Conservation (phyloP, 805 yeast genomes). For the Danielia reshetovae region DNA sequence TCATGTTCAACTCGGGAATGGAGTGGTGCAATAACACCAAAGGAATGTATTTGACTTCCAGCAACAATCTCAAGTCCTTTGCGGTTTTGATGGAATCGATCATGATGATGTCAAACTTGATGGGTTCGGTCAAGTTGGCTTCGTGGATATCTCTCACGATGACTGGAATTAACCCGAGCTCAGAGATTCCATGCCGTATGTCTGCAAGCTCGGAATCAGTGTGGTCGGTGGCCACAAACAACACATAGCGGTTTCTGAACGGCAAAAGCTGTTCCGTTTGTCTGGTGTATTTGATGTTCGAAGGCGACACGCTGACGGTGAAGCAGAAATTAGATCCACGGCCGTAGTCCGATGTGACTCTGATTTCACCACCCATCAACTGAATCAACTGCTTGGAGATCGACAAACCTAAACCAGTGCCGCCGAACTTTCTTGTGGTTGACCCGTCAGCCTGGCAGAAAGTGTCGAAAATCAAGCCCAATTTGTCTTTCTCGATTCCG, state of each 20-base stretch:
- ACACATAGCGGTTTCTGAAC: conserved; percentile 63
- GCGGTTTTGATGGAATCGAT: conserved; percentile 79
- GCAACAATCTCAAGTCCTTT: conserved; percentile 58
- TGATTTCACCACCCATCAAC: conserved; percentile 89
- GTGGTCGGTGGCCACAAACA: conserved; percentile 68
- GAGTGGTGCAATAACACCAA: conserved; percentile 73
- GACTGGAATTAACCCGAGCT: conserved; percentile 59
- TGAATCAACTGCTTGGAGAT: conserved; percentile 85
- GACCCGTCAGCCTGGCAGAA: conserved; percentile 95
- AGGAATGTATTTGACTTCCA: conserved; percentile 83
- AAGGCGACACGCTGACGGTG: conserved; percentile 75
- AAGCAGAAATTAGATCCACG: conserved; percentile 81
- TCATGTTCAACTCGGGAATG: conserved; percentile 72
- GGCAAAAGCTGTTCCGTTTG: conserved; percentile 69
- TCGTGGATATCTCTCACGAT: conserved; percentile 55
- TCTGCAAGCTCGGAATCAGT: conserved; percentile 45
- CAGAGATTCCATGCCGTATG: conserved; percentile 47
- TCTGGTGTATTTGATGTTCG: conserved; percentile 55
- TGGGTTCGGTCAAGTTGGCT: conserved; percentile 53
- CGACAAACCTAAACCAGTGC: conserved; percentile 86
- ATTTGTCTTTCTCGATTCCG: conserved; percentile 81
- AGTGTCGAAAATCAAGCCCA: conserved; percentile 82
- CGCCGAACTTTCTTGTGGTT: conserved; percentile 88
- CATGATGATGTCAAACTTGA: conserved; percentile 73
- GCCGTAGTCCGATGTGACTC: conserved; percentile 82